Conservation (phyloP, 192 early-diverging fungal species). For the Obelidium mucronatum region DNA sequence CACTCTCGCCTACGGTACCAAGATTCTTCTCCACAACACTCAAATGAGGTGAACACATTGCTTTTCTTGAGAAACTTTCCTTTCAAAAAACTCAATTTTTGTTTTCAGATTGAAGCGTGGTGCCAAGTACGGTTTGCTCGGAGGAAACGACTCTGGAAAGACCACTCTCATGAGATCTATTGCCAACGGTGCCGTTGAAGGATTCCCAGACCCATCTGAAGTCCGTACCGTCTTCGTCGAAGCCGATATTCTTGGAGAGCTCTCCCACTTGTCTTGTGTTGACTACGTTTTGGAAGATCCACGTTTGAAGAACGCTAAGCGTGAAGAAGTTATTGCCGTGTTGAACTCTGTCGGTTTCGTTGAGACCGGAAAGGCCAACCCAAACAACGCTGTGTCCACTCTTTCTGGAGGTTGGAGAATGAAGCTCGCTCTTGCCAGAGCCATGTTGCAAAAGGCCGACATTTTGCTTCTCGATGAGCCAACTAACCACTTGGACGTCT, state of each 20-base stretch:
- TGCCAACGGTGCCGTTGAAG: slow-evolving; percentile 80
- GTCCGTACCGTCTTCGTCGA: slow-evolving; percentile 83
- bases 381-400: slow-evolving; percentile 60
- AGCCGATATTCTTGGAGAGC: slow-evolving; percentile 63
- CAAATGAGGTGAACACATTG: slow-evolving; percentile 44
- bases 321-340: slow-evolving; percentile 63
- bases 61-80: background rate
- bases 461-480: slow-evolving; percentile 86
- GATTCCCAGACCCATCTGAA: slow-evolving; percentile 79
- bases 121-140: slow-evolving; percentile 82
- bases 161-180: slow-evolving; percentile 87
- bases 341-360: slow-evolving; percentile 74
- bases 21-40: slow-evolving; percentile 77
- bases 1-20: slow-evolving; percentile 84
- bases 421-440: slow-evolving; percentile 87
- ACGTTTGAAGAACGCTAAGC: slow-evolving; percentile 31
- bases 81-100: slow-evolving; percentile 41
- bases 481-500: slow-evolving; percentile 85
- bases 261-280: slow-evolving; percentile 70
- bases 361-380: slow-evolving; percentile 62
- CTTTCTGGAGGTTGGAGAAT: slow-evolving; percentile 93
- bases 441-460: slow-evolving; percentile 85
- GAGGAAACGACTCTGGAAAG: slow-evolving; percentile 86
- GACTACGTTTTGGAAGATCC: slow-evolving; percentile 70
- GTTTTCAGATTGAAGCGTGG: slow-evolving; percentile 67